phyloP scores from a whole-genome alignment of 352 stramenopile genomes.

The Thalassiosira exigua region DNA sequence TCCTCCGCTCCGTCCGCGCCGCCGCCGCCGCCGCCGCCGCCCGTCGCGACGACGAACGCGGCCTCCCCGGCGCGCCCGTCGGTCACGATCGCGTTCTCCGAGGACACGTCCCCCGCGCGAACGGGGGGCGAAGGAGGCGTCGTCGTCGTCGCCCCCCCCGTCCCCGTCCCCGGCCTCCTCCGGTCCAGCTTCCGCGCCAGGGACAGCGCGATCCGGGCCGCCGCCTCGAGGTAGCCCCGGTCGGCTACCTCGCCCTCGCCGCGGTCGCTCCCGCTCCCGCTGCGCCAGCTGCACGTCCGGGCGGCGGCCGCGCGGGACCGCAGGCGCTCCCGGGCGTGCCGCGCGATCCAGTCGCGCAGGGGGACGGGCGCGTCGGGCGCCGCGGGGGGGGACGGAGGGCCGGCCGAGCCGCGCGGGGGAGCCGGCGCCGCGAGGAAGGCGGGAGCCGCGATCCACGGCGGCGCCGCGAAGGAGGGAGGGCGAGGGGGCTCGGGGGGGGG shows the following conservation, averaged over 20 bases:
- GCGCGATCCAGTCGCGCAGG: not conserved
- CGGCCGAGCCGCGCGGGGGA: not conserved
- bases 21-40: not conserved
- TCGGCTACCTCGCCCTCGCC: not conserved
- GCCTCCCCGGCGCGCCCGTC: not conserved
- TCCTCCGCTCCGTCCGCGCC: too few species aligned
- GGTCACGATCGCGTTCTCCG: not conserved
- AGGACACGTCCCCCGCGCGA: not conserved
- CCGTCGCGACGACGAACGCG: not conserved
- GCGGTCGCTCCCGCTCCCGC: too few species aligned
- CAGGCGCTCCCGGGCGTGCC: too few species aligned
- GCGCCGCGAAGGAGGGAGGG: not conserved
- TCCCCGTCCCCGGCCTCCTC: not conserved
- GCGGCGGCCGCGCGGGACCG: too few species aligned
- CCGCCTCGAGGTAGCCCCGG: slow-evolving; percentile 24
- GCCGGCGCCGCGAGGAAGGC: not conserved
- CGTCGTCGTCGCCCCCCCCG: not conserved
- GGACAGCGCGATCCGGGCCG: slow-evolving; percentile 11
- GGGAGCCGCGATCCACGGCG: not conserved
- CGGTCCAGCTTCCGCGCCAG: slow-evolving; percentile 2
- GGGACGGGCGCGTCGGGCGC: not conserved
- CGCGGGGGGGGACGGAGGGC: too few species aligned
- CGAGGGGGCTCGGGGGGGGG: not conserved
- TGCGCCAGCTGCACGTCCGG: too few species aligned
- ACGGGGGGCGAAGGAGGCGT: not conserved